Percentiles rank a stretch among this genome's conserved stretches.
These are phyloP conservation scores for Candida neerlandica DNA, from an alignment of 1,139 yeast species.

Conservation along the genomic window DNA sequence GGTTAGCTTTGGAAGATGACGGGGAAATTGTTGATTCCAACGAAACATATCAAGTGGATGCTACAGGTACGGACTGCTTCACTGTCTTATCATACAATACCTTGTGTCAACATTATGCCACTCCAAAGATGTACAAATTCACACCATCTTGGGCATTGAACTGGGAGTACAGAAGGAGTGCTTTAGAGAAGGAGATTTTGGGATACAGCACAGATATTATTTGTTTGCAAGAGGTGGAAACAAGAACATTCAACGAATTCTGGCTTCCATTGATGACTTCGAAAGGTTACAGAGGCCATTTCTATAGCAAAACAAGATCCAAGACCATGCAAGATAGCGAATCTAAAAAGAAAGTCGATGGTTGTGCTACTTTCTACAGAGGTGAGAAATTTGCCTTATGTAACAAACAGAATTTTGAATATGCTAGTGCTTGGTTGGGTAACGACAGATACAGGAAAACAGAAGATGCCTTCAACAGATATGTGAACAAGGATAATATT, in stretches of 20 bases:
- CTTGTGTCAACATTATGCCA: slow-evolving; percentile 93
- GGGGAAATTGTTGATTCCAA: slow-evolving; percentile 58
- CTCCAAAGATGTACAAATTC: slow-evolving; percentile 86
- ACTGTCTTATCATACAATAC: slow-evolving; percentile 88
- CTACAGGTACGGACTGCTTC: slow-evolving; percentile 41
- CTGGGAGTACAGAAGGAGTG: slow-evolving; percentile 89
- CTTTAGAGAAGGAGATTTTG: slow-evolving; percentile 71
- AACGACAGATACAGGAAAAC: slow-evolving; percentile 90
- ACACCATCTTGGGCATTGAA: slow-evolving; percentile 97
- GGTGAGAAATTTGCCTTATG: slow-evolving; percentile 66
- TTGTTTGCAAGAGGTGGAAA: slow-evolving; percentile 95
- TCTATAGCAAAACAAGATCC: slow-evolving; percentile 88
- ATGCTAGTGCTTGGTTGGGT: slow-evolving; percentile 84
- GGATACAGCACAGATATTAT: slow-evolving; percentile 70
- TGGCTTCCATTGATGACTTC: slow-evolving; percentile 78
- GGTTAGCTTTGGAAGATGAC: slow-evolving; percentile 78
- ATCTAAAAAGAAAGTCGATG: slow-evolving; percentile 84
- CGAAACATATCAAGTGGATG: slow-evolving; percentile 33
- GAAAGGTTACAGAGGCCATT: slow-evolving; percentile 78
- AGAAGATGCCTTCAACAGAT: slow-evolving; percentile 92
- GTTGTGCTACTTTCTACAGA: slow-evolving; percentile 91
- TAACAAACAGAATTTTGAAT: slow-evolving; percentile 78
- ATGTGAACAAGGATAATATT: slow-evolving; percentile 93
- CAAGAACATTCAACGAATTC: slow-evolving; percentile 79
- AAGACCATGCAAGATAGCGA: slow-evolving; percentile 86